Conservation (phyloP, 2,329 filamentous ascomycete genomes). For the Beauveria caledonica region DNA sequence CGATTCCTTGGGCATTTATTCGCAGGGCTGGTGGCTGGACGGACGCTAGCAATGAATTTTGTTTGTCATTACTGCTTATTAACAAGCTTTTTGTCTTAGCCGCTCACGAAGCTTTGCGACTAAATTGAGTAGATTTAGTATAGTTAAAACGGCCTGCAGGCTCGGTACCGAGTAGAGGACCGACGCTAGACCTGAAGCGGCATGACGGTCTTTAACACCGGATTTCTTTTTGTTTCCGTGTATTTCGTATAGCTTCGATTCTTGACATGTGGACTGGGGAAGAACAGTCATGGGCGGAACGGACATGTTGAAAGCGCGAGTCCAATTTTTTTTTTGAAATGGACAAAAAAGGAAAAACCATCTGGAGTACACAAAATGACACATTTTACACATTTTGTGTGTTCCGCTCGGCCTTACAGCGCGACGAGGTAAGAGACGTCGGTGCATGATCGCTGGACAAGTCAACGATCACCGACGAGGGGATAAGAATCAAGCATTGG, state of each 20-base stretch:
- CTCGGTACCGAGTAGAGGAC: neutral
- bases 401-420: too few relatives aligned
- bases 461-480: neutral
- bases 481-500: too few relatives aligned
- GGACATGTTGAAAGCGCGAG: neutral
- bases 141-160: neutral
- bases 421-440: too few relatives aligned
- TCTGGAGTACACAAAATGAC: too few relatives aligned
- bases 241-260: neutral
- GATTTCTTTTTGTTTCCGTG: neutral
- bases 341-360: neutral
- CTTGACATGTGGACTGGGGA: neutral
- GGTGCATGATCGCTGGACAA: too few relatives aligned
- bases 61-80: too few relatives aligned
- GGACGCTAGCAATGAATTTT: neutral
- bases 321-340: too few relatives aligned
- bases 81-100: neutral
- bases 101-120: neutral
- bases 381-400: too few relatives aligned
- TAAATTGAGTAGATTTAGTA: too few relatives aligned
- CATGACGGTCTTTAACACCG: neutral
- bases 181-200: constrained; percentile 1
- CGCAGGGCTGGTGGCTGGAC: neutral
- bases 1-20: too few relatives aligned
- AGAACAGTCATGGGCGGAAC: neutral